Evolutionary conservation across 2,329 filamentous ascomycete species (phyloP).

Genomic region (Pezicula carpinea): DNA sequence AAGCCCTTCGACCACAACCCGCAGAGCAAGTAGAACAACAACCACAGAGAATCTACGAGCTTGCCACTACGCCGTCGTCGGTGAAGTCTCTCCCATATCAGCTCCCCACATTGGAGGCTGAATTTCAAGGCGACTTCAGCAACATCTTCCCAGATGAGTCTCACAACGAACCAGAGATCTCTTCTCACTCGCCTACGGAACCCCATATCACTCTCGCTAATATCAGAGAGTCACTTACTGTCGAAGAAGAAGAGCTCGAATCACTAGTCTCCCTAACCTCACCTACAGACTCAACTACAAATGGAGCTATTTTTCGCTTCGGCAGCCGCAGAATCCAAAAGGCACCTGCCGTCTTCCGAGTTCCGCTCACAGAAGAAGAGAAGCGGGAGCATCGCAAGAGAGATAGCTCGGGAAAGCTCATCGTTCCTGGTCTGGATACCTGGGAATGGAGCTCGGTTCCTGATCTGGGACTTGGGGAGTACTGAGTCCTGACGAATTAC

Average conservation of each 20-base stretch:
- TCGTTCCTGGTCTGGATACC: not conserved
- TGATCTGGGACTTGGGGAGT: not conserved
- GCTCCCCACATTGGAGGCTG: not conserved
- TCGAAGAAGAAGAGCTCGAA: not conserved
- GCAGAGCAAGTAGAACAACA: too few relatives aligned
- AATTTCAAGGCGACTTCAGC: not conserved
- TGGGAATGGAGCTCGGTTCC: not conserved
- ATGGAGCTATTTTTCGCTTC: not conserved
- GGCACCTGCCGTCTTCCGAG: not conserved
- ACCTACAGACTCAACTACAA: not conserved
- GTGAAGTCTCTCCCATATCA: not conserved
- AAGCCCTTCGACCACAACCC: not conserved
- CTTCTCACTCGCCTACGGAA: not conserved
- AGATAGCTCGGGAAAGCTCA: too few relatives aligned
- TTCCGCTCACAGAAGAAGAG: not conserved
- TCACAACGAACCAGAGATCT: not conserved
- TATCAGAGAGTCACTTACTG: not conserved
- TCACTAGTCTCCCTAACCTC: not conserved
- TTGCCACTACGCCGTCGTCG: not conserved
- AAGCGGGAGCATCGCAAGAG: not conserved
- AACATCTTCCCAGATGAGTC: not conserved
- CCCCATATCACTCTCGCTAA: not conserved
- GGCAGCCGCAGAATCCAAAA: not conserved
- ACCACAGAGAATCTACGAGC: too few relatives aligned
- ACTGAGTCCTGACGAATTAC: too few relatives aligned